Conservation (phyloP, 2,329 filamentous ascomycete genomes). For the Drechslera avenae region DNA sequence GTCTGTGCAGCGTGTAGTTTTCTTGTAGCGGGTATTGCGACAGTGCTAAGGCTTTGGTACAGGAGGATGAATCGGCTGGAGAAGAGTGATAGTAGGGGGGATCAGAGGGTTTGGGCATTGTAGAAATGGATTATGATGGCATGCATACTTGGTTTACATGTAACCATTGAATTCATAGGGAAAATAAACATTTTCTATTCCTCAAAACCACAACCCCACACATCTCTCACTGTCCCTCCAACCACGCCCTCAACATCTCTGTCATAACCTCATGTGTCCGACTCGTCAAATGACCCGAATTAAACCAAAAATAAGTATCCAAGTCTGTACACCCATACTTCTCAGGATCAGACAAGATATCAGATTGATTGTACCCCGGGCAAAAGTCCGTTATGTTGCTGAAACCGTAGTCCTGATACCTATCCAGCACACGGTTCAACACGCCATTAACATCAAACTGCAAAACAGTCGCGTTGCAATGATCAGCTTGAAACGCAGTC, state of each 20-base stretch:
- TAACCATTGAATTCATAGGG: too few species aligned
- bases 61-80: conserved; percentile 4
- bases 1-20: conserved; percentile 2
- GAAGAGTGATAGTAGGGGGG: conserved; percentile 3
- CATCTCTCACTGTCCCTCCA: conserved; percentile 13
- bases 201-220: too few species aligned
- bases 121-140: neutral
- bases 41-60: conserved; percentile 1
- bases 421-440: conserved; percentile 52
- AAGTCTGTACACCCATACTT: conserved; percentile 55
- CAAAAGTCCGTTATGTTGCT: conserved; percentile 56
- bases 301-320: conserved; percentile 56
- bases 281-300: conserved; percentile 55
- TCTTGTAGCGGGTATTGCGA: conserved; percentile 3
- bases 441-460: conserved; percentile 54
- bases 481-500: conserved; percentile 37
- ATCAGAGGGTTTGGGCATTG: conserved; percentile 4
- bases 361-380: conserved; percentile 53
- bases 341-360: conserved; percentile 51
- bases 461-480: conserved; percentile 47
- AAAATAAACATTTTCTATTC: too few species aligned
- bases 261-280: conserved; percentile 50
- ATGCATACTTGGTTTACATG: neutral
- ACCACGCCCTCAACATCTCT: conserved; percentile 23
- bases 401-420: conserved; percentile 51